Evolutionary conservation across 306 rosid genomes (phyloP).

Genomic region (Comarum palustre): DNA sequence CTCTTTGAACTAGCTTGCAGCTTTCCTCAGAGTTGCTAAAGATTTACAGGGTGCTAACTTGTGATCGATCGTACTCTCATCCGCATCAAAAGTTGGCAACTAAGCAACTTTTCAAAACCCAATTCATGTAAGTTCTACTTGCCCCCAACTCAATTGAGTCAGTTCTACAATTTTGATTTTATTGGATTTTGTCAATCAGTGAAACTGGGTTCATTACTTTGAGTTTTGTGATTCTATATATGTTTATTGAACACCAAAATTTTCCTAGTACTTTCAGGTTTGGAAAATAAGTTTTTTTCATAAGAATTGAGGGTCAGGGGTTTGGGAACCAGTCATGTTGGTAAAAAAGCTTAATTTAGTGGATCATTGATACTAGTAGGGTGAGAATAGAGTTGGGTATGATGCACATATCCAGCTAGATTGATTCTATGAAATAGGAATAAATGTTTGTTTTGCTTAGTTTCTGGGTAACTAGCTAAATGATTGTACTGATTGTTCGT

Average conservation of each 20-base stretch:
- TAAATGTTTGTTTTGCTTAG: neutral
- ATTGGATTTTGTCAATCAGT: neutral
- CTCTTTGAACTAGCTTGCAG: constrained; percentile 1
- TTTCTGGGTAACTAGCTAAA: neutral
- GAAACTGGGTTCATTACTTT: neutral
- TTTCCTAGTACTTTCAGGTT: neutral
- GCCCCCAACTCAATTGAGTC: neutral
- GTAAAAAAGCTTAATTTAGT: neutral
- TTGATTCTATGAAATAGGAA: neutral
- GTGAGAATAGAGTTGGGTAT: neutral
- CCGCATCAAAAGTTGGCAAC: neutral
- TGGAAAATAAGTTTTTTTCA: neutral
- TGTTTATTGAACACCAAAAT: neutral
- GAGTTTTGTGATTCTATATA: neutral
- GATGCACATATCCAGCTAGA: neutral
- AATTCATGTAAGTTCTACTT: neutral
- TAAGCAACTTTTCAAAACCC: neutral
- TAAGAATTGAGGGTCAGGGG: neutral
- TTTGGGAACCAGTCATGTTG: neutral
- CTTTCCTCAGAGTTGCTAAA: neutral
- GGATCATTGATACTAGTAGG: neutral
- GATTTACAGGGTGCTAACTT: neutral
- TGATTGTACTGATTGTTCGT: neutral
- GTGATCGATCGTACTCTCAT: neutral
- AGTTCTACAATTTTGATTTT: neutral